A percentile compares a stretch with the other conserved stretches of the same genome.
Evolutionary conservation across 1,284 basidiomycete genomes (phyloP).

Genomic region (Cerioporus squamosus): DNA sequence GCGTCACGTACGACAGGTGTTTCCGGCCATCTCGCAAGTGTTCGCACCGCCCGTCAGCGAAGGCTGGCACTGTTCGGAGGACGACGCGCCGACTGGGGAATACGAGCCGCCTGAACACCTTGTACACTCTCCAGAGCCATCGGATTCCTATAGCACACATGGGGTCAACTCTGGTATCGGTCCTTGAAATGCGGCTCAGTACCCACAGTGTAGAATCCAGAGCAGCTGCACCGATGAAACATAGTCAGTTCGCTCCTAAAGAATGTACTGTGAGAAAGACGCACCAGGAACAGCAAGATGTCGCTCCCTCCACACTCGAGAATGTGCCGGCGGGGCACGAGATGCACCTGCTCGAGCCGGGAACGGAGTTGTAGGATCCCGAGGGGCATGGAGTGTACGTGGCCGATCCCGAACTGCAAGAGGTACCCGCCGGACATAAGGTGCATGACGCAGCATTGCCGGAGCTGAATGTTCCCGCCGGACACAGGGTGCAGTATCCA

Average conservation of each 20-base stretch:
- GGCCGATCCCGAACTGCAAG: constrained; percentile 16
- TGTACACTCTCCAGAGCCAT: no score
- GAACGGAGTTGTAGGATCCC: constrained; percentile 11
- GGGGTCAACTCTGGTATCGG: background rate
- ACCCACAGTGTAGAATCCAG: constrained; percentile 26
- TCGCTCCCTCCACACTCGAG: constrained; percentile 21
- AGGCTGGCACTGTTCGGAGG: no score
- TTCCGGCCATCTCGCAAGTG: no score
- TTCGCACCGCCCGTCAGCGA: no score
- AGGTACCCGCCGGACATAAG: constrained; percentile 14
- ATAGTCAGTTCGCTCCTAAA: background rate
- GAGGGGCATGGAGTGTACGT: constrained; percentile 10
- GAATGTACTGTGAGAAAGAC: background rate
- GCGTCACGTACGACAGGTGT: no score
- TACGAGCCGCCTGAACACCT: no score
- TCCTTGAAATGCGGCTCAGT: background rate
- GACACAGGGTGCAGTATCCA: no score
- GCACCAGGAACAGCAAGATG: constrained; percentile 27
- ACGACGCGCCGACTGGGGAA: no score
- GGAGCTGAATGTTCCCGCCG: constrained; percentile 12
- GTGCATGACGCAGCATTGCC: constrained; percentile 10
- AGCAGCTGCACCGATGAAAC: constrained; percentile 14
- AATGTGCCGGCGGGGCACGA: constrained; percentile 27
- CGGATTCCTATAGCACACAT: background rate
- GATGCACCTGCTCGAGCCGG: constrained; percentile 13